These are phyloP conservation scores for Fusarium gaditjirri DNA, from an alignment of 2,329 filamentous ascomycete genomes.

Conservation along the genomic window DNA sequence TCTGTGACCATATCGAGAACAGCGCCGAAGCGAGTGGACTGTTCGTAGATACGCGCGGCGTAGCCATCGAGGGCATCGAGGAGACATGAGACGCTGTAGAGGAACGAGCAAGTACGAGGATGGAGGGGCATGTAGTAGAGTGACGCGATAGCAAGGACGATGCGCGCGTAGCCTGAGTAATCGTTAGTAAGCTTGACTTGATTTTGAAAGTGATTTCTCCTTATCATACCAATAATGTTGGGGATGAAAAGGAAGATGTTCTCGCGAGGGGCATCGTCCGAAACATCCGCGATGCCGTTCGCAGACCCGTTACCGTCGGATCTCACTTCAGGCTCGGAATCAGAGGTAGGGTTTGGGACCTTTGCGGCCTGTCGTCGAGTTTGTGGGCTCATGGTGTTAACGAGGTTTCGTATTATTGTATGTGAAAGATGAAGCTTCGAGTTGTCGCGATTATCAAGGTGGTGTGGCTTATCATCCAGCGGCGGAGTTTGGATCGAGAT, in stretches of 20 bases:
- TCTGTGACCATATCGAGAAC: slow-evolving; percentile 99
- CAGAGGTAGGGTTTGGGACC: slow-evolving; percentile 44
- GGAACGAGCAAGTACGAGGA: slow-evolving; percentile 90
- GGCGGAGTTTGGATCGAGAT: slow-evolving; percentile 31
- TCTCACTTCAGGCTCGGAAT: slow-evolving; percentile 44
- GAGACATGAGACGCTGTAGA: slow-evolving; percentile 94
- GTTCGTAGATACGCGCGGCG: slow-evolving; percentile 82
- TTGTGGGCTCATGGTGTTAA: slow-evolving; percentile 51
- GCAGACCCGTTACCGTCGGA: slow-evolving; percentile 58
- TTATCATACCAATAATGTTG: slow-evolving; percentile 77
- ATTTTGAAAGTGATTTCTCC: background rate
- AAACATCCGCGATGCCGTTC: slow-evolving; percentile 48
- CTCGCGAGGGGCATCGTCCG: slow-evolving; percentile 61
- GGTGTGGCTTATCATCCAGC: slow-evolving; percentile 39
- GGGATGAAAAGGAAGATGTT: slow-evolving; percentile 87
- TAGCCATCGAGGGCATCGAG: slow-evolving; percentile 95
- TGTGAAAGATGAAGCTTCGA: slow-evolving; percentile 12
- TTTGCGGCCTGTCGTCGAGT: slow-evolving; percentile 53
- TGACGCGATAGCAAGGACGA: slow-evolving; percentile 85
- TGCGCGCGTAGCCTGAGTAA: slow-evolving; percentile 75
- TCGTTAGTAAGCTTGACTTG: slow-evolving; percentile 21
- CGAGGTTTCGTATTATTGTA: slow-evolving; percentile 4
- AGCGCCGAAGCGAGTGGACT: slow-evolving; percentile 94
- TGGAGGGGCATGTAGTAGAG: slow-evolving; percentile 99
- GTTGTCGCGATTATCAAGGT: slow-evolving; percentile 28